Conservation (phyloP, 768 basidiomycete genomes). For the Leccinum subgranulosum region DNA sequence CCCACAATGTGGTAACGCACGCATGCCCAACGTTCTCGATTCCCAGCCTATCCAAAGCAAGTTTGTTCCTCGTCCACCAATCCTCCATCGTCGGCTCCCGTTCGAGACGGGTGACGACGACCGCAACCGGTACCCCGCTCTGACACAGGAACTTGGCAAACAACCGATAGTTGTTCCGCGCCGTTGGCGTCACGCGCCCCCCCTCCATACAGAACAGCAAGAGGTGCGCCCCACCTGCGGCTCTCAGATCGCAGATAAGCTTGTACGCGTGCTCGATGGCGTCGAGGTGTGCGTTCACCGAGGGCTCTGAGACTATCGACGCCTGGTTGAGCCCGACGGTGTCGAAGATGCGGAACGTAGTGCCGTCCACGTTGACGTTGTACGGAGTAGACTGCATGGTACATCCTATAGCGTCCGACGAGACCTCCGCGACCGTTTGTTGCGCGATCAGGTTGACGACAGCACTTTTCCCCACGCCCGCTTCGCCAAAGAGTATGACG, state of each 20-base stretch:
- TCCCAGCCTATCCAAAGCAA: too few relatives aligned
- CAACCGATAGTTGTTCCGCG: conserved; percentile 33
- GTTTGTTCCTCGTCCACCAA: conserved; percentile 6
- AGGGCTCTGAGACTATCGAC: not conserved
- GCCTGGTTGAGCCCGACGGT: conserved; percentile 24
- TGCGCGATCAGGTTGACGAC: conserved; percentile 6
- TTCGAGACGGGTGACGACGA: conserved; percentile 33
- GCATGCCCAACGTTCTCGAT: conserved; percentile 15
- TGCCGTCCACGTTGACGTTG: conserved; percentile 8
- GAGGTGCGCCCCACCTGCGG: conserved; percentile 32
- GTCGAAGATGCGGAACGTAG: conserved; percentile 20
- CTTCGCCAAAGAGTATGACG: conserved; percentile 4
- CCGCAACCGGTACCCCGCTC: conserved; percentile 30
- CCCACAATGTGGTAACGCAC: conserved; percentile 15
- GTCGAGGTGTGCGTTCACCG: not conserved
- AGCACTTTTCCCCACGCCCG: conserved; percentile 6
- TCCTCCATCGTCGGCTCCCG: not conserved
- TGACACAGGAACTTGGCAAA: conserved; percentile 37
- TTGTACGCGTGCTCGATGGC: conserved; percentile 11
- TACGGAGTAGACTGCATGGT: conserved; percentile 28
- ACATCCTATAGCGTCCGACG: conserved; percentile 20
- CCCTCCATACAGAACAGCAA: conserved; percentile 37
- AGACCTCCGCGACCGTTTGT: conserved; percentile 1
- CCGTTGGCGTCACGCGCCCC: conserved; percentile 23
- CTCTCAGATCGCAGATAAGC: conserved; percentile 26